Conservation (phyloP, 495 filamentous ascomycete genomes). For the Podospora anserina region DNA sequence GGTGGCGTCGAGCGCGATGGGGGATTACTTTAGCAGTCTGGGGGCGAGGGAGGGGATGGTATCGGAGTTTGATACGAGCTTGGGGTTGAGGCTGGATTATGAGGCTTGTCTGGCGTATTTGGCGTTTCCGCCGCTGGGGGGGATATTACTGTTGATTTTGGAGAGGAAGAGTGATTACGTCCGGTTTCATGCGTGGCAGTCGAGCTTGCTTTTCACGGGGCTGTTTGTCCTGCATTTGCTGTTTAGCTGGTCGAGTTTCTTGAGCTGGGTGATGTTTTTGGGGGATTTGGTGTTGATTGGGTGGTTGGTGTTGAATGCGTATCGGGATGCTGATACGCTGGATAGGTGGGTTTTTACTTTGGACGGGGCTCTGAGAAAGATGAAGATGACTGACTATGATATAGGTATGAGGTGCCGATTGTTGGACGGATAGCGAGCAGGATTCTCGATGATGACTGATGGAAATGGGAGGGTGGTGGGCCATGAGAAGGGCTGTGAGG, state of each 20-base stretch:
- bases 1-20: conserved; percentile 11
- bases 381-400: neutral
- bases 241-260: conserved; percentile 75
- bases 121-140: conserved; percentile 79
- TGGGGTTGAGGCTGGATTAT: conserved; percentile 67
- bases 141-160: conserved; percentile 75
- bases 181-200: conserved; percentile 95
- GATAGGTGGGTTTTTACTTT: conserved; percentile 57
- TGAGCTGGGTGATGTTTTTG: conserved; percentile 80
- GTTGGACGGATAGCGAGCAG: conserved; percentile 81
- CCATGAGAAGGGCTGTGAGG: neutral
- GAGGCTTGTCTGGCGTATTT: conserved; percentile 92
- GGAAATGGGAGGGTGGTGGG: neutral
- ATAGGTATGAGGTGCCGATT: conserved; percentile 77
- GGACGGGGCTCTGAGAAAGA: too few relatives aligned
- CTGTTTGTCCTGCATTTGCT: conserved; percentile 84
- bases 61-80: conserved; percentile 66
- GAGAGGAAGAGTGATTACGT: conserved; percentile 98
- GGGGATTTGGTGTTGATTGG: conserved; percentile 72
- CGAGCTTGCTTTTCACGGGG: conserved; percentile 76
- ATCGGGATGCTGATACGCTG: conserved; percentile 83
- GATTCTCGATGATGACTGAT: conserved; percentile 86
- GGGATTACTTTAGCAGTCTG: conserved; percentile 36
- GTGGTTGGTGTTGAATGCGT: conserved; percentile 74
- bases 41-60: conserved; percentile 37